Evolutionary conservation across 2,329 filamentous ascomycete genomes (phyloP), one percentile per base, ranked within the genome.

Genomic region (Berkeleyomyces basicola): DNA sequence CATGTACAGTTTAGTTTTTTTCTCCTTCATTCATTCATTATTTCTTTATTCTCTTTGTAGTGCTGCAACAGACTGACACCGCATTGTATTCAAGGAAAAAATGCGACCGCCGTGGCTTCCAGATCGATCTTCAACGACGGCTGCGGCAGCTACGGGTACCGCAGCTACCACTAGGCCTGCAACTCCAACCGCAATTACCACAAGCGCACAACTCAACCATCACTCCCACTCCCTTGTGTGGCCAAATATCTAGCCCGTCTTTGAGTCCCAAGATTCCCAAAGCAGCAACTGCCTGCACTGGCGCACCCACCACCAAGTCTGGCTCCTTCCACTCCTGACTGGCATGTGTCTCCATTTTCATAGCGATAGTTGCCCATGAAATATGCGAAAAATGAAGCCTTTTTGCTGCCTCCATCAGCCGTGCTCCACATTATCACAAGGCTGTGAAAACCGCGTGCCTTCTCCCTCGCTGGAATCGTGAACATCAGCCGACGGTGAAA

Each of bases 261-360:
- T 16, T 59, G 33, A 9, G 49, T 10, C 23, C 23, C 23, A 61
- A 7, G 9, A 39, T 53, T 7, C 37, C 37, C 49, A 61, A 61
- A 44, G 40, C 60, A 16, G 40, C 23, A 43, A 33, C 33, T 37
- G 37, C 44, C 14, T 61, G 37, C 16, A 57, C 46, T 53, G 53
- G 16, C 55, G 44, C 39, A 36, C 61, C 42, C 42, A 37, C 44
- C 46, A 49, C 23, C n/a, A 39, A 49, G 40, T 36, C n/a, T 43
- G 11, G 31, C 14, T 46, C 40, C 36, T 31, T 36, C 61, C 16
- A 47, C 10, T 59, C 31, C n/a, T 58, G 11, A 40, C 49, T 63
- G 58, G 58, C 58, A 63, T 63, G 62, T 61, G 49, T 47, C 46
- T 58, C 37, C 58, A 63, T 61, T 58, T 63, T 60, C 58, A 55